phyloP scores from a whole-genome alignment of 306 rosid genomes.

The Vigna unguiculata region DNA sequence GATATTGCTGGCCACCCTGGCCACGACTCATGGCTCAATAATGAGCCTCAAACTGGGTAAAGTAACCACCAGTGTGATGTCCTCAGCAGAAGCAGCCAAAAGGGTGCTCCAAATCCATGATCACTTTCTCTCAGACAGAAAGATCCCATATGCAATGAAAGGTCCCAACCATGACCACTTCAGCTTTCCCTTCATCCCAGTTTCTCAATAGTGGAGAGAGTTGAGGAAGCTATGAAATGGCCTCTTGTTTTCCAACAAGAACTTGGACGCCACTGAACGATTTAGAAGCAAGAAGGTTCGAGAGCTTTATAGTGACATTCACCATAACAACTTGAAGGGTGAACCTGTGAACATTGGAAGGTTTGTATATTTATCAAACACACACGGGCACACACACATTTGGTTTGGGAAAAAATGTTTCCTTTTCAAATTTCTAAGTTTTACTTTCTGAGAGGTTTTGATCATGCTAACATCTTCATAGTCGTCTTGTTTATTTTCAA shows the following conservation, averaged over 20 bases:
- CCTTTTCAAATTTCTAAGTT: neutral
- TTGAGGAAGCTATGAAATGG: conserved; percentile 52
- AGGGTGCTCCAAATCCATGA: conserved; percentile 58
- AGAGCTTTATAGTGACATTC: conserved; percentile 37
- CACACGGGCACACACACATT: too few relatives aligned
- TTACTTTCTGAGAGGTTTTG: too few relatives aligned
- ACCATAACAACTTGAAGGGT: neutral
- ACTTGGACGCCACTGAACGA: conserved; percentile 41
- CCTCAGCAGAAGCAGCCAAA: conserved; percentile 54
- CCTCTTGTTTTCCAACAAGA: conserved; percentile 46
- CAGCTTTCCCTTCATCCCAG: conserved; percentile 49
- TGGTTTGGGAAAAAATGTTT: too few relatives aligned
- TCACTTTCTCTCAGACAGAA: conserved; percentile 49
- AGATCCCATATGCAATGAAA: conserved; percentile 38
- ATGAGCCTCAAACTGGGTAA: conserved; percentile 59
- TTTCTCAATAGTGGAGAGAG: conserved; percentile 51
- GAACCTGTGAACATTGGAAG: conserved; percentile 56
- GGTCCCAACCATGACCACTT: conserved; percentile 41
- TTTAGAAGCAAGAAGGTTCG: conserved; percentile 39
- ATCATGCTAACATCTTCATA: too few relatives aligned
- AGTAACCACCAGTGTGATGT: conserved; percentile 52
- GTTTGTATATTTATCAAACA: neutral
- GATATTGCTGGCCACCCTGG: conserved; percentile 49
- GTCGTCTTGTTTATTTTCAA: too few relatives aligned
- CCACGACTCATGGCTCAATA: conserved; percentile 58